A percentile compares a stretch with the other conserved stretches of the same genome.
Evolutionary conservation across 2,329 filamentous ascomycete genomes (phyloP).

Genomic region (Atkinsonella hypoxylon): DNA sequence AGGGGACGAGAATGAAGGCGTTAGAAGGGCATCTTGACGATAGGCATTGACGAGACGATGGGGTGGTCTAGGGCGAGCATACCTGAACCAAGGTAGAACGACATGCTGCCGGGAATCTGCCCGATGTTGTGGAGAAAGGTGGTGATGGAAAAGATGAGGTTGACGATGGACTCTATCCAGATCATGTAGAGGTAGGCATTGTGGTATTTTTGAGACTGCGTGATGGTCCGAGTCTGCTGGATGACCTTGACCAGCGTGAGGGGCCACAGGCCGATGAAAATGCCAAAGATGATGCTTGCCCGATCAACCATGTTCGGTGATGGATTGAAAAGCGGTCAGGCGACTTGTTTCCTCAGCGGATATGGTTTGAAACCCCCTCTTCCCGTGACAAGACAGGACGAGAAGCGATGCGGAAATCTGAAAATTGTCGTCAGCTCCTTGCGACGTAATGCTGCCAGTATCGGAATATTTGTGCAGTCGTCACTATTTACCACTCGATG

Average conservation of each 20-base stretch:
- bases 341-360: too few relatives aligned
- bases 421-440: too few relatives aligned
- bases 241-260: conserved; percentile 14
- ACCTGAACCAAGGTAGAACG: conserved; percentile 8
- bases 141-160: conserved; percentile 15
- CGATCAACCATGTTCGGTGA: conserved; percentile 10
- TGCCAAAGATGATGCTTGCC: conserved; percentile 13
- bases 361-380: too few relatives aligned
- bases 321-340: too few relatives aligned
- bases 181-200: conserved; percentile 17
- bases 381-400: too few relatives aligned
- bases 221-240: conserved; percentile 12
- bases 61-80: not conserved
- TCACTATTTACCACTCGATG: too few relatives aligned
- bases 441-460: too few relatives aligned
- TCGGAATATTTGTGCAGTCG: too few relatives aligned
- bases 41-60: not conserved
- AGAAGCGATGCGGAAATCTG: too few relatives aligned
- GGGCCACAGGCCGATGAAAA: conserved; percentile 16
- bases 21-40: not conserved
- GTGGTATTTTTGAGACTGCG: conserved; percentile 8
- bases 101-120: conserved; percentile 7
- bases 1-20: not conserved
- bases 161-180: conserved; percentile 15
- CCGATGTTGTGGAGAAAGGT: conserved; percentile 15